Evolutionary conservation across 192 early-diverging fungal species (phyloP).

Genomic region (Coemansia guatemalensis): DNA sequence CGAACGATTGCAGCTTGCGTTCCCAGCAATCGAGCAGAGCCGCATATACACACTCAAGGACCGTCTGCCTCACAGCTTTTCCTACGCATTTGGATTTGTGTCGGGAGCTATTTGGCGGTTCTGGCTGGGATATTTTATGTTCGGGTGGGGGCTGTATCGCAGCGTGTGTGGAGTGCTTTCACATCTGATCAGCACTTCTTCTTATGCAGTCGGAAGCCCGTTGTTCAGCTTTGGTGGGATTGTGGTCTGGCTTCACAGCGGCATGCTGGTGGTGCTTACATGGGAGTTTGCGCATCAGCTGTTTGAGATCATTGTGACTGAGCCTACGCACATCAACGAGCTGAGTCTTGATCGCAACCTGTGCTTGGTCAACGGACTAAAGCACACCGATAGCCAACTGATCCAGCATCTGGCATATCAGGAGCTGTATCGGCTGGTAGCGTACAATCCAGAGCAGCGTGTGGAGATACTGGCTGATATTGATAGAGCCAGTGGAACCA

Average conservation of each 20-base stretch:
- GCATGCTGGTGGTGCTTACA: slow-evolving; percentile 25
- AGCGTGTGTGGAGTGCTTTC: slow-evolving; percentile 31
- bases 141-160: slow-evolving; percentile 48
- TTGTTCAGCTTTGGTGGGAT: slow-evolving; percentile 32
- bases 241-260: slow-evolving; percentile 39
- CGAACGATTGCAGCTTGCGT: slow-evolving; percentile 50
- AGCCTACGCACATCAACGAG: slow-evolving; percentile 49
- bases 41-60: slow-evolving; percentile 46
- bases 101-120: slow-evolving; percentile 22
- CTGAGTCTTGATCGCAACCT: slow-evolving; percentile 45
- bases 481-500: slow-evolving; percentile 32
- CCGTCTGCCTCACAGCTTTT: slow-evolving; percentile 38
- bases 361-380: slow-evolving; percentile 45
- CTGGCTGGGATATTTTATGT: slow-evolving; percentile 44
- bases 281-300: slow-evolving; percentile 54
- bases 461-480: slow-evolving; percentile 39
- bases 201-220: slow-evolving; percentile 45
- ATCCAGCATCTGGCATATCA: slow-evolving; percentile 50
- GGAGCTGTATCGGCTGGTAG: slow-evolving; percentile 43
- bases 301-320: slow-evolving; percentile 46
- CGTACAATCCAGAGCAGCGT: slow-evolving; percentile 37
- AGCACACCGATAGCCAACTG: slow-evolving; percentile 16
- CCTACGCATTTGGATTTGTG: slow-evolving; percentile 31
- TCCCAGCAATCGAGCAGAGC: slow-evolving; percentile 46
- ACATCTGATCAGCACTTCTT: slow-evolving; percentile 34